Evolutionary conservation across 2,329 filamentous ascomycete species (phyloP), one percentile per base, ranked within the genome.

Genomic region (Fusarium chlamydosporum): DNA sequence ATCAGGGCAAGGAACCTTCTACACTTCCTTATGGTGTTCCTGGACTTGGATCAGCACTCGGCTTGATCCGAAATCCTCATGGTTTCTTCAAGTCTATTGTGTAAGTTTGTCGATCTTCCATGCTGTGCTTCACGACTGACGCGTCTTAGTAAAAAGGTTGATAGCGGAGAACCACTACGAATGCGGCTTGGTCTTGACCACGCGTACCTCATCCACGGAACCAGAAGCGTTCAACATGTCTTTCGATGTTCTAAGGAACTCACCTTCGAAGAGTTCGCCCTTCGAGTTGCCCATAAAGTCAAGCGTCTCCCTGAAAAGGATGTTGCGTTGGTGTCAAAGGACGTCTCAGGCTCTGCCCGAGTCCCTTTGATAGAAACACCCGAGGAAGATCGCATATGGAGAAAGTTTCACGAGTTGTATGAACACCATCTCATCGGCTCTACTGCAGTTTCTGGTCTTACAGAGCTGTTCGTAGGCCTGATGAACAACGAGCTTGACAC

Each of bases 261-360:
- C 18, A 71, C 68, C 0, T 71, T 71, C 13, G 68, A 71, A n/a
- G 68, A 71, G 33, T 71, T 71, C 37, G 68, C 68, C n/a, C 65
- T 72, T 7, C 27, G 65, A 1, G 70, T 72, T 6, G 70, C 70
- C 16, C 70, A 71, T n/a, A 72, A 72, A 15, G 70, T 72, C 15
- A 72, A 72, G 11, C 67, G 70, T 4, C 59, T 72, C 5, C 70
- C 70, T 1, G 29, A 56, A 0, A 60, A 47, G 10, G 70, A 72
- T 12, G 65, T 62, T 26, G 56, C 54, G 1, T 31, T 72, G 5
- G 61, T 71, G 8, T 60, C 65, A 16, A 69, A 67, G 23, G 70
- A 72, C 29, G 40, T 67, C 2, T 72, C 70, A 3, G 70, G 70
- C 13, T 72, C 70, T 1, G 70, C 68, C 18, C 37, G 68, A 7